Evolutionary conservation across 78 protist species (phyloP).

Genomic region (Chrysochromulina parva): DNA sequence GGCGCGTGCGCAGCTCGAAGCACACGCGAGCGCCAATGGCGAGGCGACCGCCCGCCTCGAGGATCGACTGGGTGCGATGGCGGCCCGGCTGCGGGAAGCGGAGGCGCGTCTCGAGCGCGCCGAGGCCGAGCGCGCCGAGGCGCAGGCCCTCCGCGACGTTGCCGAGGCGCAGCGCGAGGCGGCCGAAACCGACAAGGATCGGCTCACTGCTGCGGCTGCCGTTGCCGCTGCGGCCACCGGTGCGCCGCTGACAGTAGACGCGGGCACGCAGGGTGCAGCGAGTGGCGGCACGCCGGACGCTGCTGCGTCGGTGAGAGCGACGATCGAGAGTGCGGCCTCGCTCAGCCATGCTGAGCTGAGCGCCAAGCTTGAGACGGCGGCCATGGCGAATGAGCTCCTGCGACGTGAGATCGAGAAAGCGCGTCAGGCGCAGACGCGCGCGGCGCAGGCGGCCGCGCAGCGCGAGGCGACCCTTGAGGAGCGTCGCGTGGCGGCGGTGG

Average conservation of each 20-base stretch:
- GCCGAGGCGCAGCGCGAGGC: not conserved
- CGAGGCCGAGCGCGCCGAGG: not conserved
- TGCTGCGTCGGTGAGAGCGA: no score
- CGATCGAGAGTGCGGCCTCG: no score
- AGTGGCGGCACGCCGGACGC: not conserved
- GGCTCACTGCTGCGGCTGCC: not conserved
- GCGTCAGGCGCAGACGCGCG: not conserved
- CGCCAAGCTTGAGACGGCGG: not conserved
- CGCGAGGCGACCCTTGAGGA: not conserved
- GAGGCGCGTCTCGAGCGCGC: not conserved
- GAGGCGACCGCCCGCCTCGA: not conserved
- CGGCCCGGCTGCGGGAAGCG: no score
- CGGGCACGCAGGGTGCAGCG: not conserved
- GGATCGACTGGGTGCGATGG: not conserved
- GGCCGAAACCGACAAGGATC: not conserved
- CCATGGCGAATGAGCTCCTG: not conserved
- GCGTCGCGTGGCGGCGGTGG: not conserved
- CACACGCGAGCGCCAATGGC: not conserved
- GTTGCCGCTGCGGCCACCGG: no score
- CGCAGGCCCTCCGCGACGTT: no score
- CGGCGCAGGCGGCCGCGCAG: no score
- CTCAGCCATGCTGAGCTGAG: not conserved
- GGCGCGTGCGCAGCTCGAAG: not conserved
- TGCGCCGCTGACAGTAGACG: no score
- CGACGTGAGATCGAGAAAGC: not conserved